A percentile compares a stretch with the other conserved stretches of the same genome.
These are phyloP conservation scores for Paramicrosporidium saccamoebae DNA, from an alignment of 371 early-diverging fungal species.

Conservation along the genomic window DNA sequence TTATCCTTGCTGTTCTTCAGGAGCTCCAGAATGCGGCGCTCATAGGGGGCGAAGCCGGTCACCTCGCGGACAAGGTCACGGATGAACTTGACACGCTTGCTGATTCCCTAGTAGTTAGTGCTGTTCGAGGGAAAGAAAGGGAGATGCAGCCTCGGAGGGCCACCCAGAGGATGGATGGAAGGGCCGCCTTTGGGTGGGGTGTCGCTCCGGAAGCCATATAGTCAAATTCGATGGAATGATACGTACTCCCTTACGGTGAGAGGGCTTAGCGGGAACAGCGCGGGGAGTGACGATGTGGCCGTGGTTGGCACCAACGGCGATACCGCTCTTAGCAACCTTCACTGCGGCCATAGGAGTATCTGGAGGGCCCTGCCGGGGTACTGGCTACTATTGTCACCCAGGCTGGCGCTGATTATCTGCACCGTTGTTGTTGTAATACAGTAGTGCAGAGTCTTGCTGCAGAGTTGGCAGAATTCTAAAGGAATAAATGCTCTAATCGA, in stretches of 20 bases:
- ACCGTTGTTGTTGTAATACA: too few relatives aligned
- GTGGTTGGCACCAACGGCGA: constrained; percentile 37
- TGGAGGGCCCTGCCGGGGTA: too few relatives aligned
- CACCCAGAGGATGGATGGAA: neutral
- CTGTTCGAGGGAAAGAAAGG: constrained; percentile 1
- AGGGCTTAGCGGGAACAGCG: constrained; percentile 33
- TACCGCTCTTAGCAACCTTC: constrained; percentile 15
- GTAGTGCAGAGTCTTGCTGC: too few relatives aligned
- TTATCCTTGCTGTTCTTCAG: constrained; percentile 97
- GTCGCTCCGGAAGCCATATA: neutral
- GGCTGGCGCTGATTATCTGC: too few relatives aligned
- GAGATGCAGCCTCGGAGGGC: neutral
- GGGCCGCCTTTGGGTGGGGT: neutral
- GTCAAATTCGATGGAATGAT: too few relatives aligned
- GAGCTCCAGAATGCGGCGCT: constrained; percentile 95
- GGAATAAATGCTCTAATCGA: too few relatives aligned
- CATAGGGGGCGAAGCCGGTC: constrained; percentile 89
- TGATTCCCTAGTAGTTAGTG: constrained; percentile 24
- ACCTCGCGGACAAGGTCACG: constrained; percentile 84
- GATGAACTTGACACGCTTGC: constrained; percentile 64
- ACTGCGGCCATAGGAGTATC: constrained; percentile 1
- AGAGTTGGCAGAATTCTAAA: too few relatives aligned
- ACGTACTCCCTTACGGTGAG: constrained; percentile 57
- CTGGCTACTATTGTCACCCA: too few relatives aligned
- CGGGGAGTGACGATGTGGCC: constrained; percentile 58